Conservation (phyloP, 352 stramenopile genomes). For the Pythium vanterpoolii region DNA sequence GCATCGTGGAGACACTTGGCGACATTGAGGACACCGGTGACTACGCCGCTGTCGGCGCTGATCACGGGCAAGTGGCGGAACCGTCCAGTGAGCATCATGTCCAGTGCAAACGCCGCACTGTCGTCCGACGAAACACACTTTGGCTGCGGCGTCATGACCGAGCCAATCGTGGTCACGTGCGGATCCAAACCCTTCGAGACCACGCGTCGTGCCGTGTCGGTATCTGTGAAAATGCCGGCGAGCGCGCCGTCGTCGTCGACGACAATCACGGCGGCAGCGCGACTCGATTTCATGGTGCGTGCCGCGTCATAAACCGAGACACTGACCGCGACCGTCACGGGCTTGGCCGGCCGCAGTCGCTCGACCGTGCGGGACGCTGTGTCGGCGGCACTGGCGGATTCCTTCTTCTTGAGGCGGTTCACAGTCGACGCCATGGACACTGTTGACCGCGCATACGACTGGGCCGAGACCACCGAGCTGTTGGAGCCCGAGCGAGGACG, state of each 20-base stretch:
- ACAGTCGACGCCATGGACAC: constrained; percentile 78
- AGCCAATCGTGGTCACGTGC: constrained; percentile 54
- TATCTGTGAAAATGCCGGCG: constrained; percentile 95
- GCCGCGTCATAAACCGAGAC: constrained; percentile 86
- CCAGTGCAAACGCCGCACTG: constrained; percentile 75
- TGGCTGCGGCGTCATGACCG: constrained; percentile 85
- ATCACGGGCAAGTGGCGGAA: constrained; percentile 98
- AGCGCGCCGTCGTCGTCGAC: constrained; percentile 84
- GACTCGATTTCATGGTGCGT: constrained; percentile 89
- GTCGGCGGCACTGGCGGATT: constrained; percentile 41
- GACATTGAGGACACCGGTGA: constrained; percentile 97
- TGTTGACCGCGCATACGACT: constrained; percentile 79
- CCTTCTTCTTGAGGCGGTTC: constrained; percentile 57
- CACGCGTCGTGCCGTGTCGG: constrained; percentile 77
- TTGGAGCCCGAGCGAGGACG: constrained; percentile 69
- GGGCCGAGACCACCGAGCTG: constrained; percentile 65
- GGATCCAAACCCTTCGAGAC: constrained; percentile 74
- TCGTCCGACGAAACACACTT: constrained; percentile 83
- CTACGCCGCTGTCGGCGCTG: constrained; percentile 64
- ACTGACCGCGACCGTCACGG: constrained; percentile 79
- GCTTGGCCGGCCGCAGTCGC: constrained; percentile 80
- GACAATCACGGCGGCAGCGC: constrained; percentile 90
- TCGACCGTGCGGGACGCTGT: constrained; percentile 63
- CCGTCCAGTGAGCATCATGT: constrained; percentile 85
- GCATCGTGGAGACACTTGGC: constrained; percentile 98